Evolutionary conservation across 352 stramenopile genomes (phyloP), one percentile per base, ranked within the genome.

Genomic region (Plasmopara viticola): DNA sequence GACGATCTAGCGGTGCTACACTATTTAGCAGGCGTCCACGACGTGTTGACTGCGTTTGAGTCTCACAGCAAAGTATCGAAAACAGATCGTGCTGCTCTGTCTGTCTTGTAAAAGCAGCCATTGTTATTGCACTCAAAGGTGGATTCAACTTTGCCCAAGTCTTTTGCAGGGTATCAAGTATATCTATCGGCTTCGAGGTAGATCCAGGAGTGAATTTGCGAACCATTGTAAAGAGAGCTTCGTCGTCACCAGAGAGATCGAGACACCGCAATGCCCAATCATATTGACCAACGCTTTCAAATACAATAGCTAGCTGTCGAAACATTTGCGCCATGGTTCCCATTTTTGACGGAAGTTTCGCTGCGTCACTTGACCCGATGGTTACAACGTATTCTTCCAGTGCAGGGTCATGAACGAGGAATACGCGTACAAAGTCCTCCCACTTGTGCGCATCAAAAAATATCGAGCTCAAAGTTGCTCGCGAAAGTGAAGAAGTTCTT

Each of bases 341-440:
- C 10, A 68, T 84, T 38, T 66, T 67, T 9, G 79, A 87, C 8
- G 77, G 79, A 12, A 90, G 60, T 48, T 90, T 90, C 6, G 77
- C 76, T 1, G 66, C 51, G 1, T 48, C 59, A 8, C 52, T 51
- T 9, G 70, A 72, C 38, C 78, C 74, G 10, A 72, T 73, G 0
- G 56, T 60, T 4, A 86, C 49, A n/a, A 73, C 75, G 50, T 88
- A 90, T 62, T 90, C 75, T 64, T 87, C 74, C 2, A 90, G 51
- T 9, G 62, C 66, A 14, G 77, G 79, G 14, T 88, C 77, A 38
- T 62, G 56, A 5, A 56, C 48, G 10, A 87, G 60, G 9, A 77
- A 80, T 2, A 81, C 46, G 5, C 74, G 65, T 6, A 88, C 41
- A 3, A 78, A 74, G 17, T 80, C 75, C 53, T 71, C 62, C 73